Evolutionary conservation across 768 basidiomycete genomes (phyloP).

Genomic region (Lentinula lateritia): DNA sequence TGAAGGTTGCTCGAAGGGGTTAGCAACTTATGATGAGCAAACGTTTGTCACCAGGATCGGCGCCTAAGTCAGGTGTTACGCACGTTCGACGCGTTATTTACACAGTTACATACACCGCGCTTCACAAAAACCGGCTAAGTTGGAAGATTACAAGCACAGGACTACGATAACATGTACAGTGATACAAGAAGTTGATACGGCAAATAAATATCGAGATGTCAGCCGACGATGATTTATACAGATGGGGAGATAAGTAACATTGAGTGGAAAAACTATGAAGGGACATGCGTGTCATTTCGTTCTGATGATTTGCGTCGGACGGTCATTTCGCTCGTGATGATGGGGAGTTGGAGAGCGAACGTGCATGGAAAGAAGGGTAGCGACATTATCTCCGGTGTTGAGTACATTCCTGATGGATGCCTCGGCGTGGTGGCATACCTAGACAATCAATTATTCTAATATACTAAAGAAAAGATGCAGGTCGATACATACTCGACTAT

Average conservation of each 20-base stretch:
- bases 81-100: background rate
- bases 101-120: background rate
- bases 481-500: conserved; percentile 33
- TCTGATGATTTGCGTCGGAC: conserved; percentile 32
- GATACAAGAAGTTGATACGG: background rate
- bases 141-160: background rate
- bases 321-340: conserved; percentile 28
- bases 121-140: background rate
- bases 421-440: conserved; percentile 71
- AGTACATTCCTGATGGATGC: conserved; percentile 67
- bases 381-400: conserved; percentile 61
- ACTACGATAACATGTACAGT: background rate
- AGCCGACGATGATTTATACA: conserved; percentile 9
- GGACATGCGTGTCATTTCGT: conserved; percentile 29
- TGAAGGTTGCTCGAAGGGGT: background rate
- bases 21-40: background rate
- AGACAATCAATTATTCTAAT: conserved; percentile 3
- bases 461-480: background rate
- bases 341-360: conserved; percentile 22
- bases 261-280: conserved; percentile 4
- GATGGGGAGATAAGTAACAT: conserved; percentile 9
- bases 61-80: background rate
- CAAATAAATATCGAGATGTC: conserved; percentile 9
- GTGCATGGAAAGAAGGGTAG: conserved; percentile 64
- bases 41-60: background rate